Evolutionary conservation across 2,329 filamentous ascomycete species (phyloP), one percentile per base, ranked within the genome.

Genomic region (Gnomoniopsis sp.): DNA sequence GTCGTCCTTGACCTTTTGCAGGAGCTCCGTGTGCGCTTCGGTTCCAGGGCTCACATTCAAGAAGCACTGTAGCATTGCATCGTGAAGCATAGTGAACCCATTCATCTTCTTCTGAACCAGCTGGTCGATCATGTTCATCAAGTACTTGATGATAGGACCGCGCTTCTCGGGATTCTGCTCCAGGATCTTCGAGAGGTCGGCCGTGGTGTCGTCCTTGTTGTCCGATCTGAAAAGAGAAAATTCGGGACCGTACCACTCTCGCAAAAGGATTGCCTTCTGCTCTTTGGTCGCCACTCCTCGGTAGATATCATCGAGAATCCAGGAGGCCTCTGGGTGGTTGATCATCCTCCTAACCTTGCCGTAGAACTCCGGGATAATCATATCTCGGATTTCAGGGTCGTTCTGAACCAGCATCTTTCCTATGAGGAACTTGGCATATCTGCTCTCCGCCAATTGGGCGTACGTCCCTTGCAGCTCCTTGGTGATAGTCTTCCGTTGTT

Each of bases 281-380:
- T 90, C 83, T 69, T 88, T 87, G 22, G 89, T 95, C 11, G 93
- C 93, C 58, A 93, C 88, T 50, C 88, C 89, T 62, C 95, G 87
- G 78, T 98, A 99, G 65, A 97, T 89, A 73, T 99, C 95, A 72
- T 99, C 96, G 46, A 99, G 79, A 66, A 99, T 98, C 93, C 95
- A 99, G 44, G 91, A 93, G 34, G 91, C 95, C 75, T 99, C 96
- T 1, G 93, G 86, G 74, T 99, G 95, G 73, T 96, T 95, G 72
- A 98, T 97, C 69, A 98, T 79, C 69, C 92, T 90, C 70, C 91
- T 89, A 63, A 98, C 90, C 72, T 93, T 88, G 59, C 95, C 93
- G 73, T 95, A 97, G 76, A 99, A 98, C 72, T 99, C 93, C 47
- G 91, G 88, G 14, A 99, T 87, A 67, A 99, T 90, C 65, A 96